Conservation (phyloP, 2,329 filamentous ascomycete species). For the Ustulina deusta region DNA sequence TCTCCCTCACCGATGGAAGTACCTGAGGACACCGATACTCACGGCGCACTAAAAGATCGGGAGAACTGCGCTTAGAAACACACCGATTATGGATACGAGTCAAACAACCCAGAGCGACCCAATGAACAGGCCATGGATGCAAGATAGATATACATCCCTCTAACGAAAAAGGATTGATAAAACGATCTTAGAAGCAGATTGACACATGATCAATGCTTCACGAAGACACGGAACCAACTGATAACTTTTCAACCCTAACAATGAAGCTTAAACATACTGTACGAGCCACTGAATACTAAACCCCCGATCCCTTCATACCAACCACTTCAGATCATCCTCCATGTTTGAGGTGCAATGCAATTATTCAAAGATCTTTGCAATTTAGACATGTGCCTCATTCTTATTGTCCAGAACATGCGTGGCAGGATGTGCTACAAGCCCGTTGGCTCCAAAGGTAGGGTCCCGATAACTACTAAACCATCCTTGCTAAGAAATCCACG, state of each 20-base stretch:
- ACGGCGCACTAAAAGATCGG: not conserved
- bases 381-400: not conserved
- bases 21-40: no score
- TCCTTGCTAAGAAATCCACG: not conserved
- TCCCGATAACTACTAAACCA: not conserved
- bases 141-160: not conserved
- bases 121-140: not conserved
- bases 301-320: not conserved
- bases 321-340: not conserved
- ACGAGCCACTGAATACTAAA: no score
- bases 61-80: not conserved
- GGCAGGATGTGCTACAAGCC: not conserved
- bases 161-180: not conserved
- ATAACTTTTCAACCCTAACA: not conserved
- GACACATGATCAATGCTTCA: not conserved
- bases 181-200: not conserved
- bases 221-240: not conserved
- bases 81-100: conserved; percentile 27
- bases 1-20: not conserved
- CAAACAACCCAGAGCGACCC: conserved; percentile 12
- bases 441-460: not conserved
- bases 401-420: not conserved
- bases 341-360: not conserved
- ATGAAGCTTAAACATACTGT: not conserved
- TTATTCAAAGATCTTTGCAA: not conserved